Base-by-base conservation (phyloP, 441 rosid genomes). In the Jatropha podagrica region DNA sequence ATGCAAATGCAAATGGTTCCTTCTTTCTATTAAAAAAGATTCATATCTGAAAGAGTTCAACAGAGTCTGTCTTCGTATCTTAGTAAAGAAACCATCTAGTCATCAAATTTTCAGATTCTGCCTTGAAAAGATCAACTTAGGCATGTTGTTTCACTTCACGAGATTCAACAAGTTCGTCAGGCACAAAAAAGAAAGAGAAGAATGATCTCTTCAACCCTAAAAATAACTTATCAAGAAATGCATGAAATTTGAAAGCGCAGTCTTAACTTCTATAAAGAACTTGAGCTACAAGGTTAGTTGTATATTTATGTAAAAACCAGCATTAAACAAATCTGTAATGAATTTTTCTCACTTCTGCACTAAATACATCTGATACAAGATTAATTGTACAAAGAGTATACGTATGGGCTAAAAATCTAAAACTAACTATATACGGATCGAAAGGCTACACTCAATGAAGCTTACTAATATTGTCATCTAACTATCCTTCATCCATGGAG, bases 401-500 rank as follows among this genome's bases (percentile, higher is more conserved):
- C 44, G 5, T 61, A 27, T 27, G 41, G 68, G 6, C 48, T 44
- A 44, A 44, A 44, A 7, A 7, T 44, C 48, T 44, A 44, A 44
- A 44, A 44, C 5, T 44, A 12, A 44, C 48, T 44, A 44, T 44
- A 8, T 44, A 44, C 48, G 48, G 41, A 0, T 27, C 6, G 48
- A 66, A 26, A 72, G 63, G 58, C 14, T 56, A 70, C 58, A 73
- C 72, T 23, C 41, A 55, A 71, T n/a, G 4, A 66, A 55, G 76
- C 65, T 69, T 61, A 82, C 75, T 48, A 54, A 74, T 75, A 76
- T 3, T 37, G 38, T 60, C 65, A 61, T 5, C 62, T 17, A 42
- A 17, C 46, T 55, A 2, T 40, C 42, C 41, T 32, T 40, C 59
- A 69, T 26, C 41, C 20, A 12, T 1, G 18, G 27, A 42, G 70